These are phyloP conservation scores for Echium plantagineum DNA, from an alignment of 257 asterid genomes.

Conservation along the genomic window DNA sequence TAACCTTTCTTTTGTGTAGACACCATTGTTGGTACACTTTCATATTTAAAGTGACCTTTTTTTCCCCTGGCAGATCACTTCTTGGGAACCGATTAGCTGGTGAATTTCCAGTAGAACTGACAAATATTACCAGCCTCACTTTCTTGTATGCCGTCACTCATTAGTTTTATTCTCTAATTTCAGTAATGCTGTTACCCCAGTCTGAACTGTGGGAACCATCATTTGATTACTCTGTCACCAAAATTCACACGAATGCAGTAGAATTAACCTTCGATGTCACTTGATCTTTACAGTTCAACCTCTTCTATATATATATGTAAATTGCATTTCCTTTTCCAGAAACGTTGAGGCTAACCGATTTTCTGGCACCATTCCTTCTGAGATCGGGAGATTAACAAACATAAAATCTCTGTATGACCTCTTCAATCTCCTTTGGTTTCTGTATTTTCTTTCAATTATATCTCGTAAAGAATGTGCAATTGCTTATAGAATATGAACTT, in stretches of 20 bases:
- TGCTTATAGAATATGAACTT: slow-evolving; percentile 16
- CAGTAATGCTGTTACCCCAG: slow-evolving; percentile 1
- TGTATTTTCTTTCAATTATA: slow-evolving; percentile 5
- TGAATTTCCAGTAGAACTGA: slow-evolving; percentile 61
- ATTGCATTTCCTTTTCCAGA: slow-evolving; percentile 30
- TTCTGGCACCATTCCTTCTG: slow-evolving; percentile 62
- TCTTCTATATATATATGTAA: neutral
- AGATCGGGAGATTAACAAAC: slow-evolving; percentile 46
- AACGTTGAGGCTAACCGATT: slow-evolving; percentile 71
- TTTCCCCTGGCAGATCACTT: slow-evolving; percentile 61
- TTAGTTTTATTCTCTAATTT: slow-evolving; percentile 11
- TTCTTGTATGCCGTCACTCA: slow-evolving; percentile 48
- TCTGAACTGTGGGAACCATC: neutral
- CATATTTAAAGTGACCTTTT: slow-evolving; percentile 4
- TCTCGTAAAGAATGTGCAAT: neutral
- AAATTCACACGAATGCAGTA: too few species aligned
- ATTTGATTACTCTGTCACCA: neutral
- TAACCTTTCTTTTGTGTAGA: slow-evolving; percentile 1
- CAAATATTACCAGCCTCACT: slow-evolving; percentile 59
- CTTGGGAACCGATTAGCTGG: slow-evolving; percentile 87
- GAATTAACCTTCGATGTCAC: neutral
- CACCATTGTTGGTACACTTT: slow-evolving; percentile 5
- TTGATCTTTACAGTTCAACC: neutral
- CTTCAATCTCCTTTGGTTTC: slow-evolving; percentile 6
- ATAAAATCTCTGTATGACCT: slow-evolving; percentile 53